Evolutionary conservation across 805 yeast species (phyloP), one percentile per base, ranked within the genome.

Genomic region (Candida peoriensis): DNA sequence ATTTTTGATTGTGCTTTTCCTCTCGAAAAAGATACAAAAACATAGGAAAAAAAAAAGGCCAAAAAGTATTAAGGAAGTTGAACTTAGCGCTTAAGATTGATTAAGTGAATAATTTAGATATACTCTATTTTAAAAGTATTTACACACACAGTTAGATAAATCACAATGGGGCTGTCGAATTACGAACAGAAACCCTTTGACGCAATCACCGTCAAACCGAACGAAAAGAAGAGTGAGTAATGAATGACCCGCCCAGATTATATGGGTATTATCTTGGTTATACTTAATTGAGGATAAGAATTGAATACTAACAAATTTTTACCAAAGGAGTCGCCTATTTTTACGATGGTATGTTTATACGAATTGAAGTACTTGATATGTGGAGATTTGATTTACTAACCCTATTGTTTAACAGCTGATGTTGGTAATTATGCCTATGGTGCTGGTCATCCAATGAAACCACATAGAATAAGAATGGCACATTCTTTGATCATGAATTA

Each of bases 371-470:
- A 4, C 3, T 11, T 5, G 13, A 8, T 22, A 12, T 4, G 15
- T 4, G 15, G 17, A 14, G 9, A 3, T 4, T 14, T 8, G 9
- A 13, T 63, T 36, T 67, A 35, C 44, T 32, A 40, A 34, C 38
- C 17, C 11, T 18, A 14, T 15, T 14, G 8, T 5, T 28, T n/a
- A n/a, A 32, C 30, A 50, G 68, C 96, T 20, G 98, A 90, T 58
- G 96, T 93, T 31, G 97, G 97, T 23, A 93, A 93, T 64, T 90
- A 90, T 62, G 95, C 97, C 29, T 89, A 85, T 58, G 98, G 98
- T 13, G 83, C 85, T 2, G 74, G 78, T 41, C 98, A 90, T 60
- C 98, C 98, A n/a, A 90, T 90, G 98, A 90, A 90, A 58, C 98
- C 98, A 12, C 86, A 89, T 58, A 66, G 98, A 45, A 66, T 93